Conservation (phyloP, 179 eudicot species). For the Gypsophila paniculata region DNA sequence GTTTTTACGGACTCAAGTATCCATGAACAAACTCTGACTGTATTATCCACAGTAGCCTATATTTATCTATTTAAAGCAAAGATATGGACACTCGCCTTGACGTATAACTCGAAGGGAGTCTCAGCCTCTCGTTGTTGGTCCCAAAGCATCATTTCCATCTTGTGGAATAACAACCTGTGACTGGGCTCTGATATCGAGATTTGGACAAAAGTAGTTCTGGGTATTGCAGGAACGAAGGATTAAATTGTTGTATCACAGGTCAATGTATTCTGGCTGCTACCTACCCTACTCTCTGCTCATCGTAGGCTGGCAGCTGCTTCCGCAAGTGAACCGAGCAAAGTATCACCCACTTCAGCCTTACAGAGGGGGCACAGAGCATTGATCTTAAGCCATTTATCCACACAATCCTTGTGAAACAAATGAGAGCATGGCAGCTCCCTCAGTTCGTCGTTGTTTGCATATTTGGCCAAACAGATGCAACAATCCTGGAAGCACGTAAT, state of each 20-base stretch:
- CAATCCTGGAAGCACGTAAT: constrained; percentile 31
- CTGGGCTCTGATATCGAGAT: too few relatives aligned
- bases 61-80: constrained; percentile 3
- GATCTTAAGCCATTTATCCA: constrained; percentile 50
- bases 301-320: constrained; percentile 41
- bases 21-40: constrained; percentile 20
- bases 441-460: constrained; percentile 42
- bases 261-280: constrained; percentile 15
- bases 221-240: constrained; percentile 15
- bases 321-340: constrained; percentile 35
- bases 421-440: constrained; percentile 45
- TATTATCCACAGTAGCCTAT: neutral
- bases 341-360: constrained; percentile 41
- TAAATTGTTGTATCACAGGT: neutral
- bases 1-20: too few relatives aligned
- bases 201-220: constrained; percentile 2
- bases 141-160: neutral
- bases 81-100: constrained; percentile 10
- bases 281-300: constrained; percentile 27
- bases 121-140: constrained; percentile 6
- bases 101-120: neutral
- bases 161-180: too few relatives aligned
- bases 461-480: constrained; percentile 48
- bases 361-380: constrained; percentile 50
- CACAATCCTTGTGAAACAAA: constrained; percentile 50